phyloP scores from a whole-genome alignment of 495 filamentous ascomycete species.

The Xylaria grammica region DNA sequence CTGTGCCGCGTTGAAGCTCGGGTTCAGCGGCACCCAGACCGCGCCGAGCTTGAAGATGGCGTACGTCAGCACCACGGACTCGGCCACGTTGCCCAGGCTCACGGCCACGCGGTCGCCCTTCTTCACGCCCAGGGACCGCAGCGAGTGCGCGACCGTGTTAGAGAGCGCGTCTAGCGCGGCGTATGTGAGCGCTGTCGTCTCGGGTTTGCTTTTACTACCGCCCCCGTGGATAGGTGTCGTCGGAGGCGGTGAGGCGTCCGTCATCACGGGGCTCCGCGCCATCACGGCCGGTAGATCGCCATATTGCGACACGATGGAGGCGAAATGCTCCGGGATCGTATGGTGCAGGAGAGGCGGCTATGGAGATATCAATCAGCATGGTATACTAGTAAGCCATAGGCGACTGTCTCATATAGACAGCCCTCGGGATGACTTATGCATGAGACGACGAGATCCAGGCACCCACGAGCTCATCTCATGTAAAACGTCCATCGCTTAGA shows the following conservation, averaged over 20 bases:
- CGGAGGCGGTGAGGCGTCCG: constrained; percentile 22
- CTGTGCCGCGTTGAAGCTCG: constrained; percentile 82
- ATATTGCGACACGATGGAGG: constrained; percentile 66
- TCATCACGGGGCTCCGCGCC: constrained; percentile 42
- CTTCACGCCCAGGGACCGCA: constrained; percentile 73
- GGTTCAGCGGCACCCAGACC: constrained; percentile 90
- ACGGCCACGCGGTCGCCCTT: constrained; percentile 89
- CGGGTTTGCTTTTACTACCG: constrained; percentile 30
- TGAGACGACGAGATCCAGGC: background rate
- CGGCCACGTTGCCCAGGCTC: constrained; percentile 81
- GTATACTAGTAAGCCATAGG: too few relatives aligned
- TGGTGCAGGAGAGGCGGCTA: constrained; percentile 75
- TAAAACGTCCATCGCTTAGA: too few relatives aligned
- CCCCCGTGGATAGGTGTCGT: constrained; percentile 15
- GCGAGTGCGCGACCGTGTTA: constrained; percentile 75
- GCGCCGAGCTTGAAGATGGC: constrained; percentile 92
- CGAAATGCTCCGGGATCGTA: constrained; percentile 85
- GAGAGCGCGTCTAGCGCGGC: constrained; percentile 73
- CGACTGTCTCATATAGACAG: background rate
- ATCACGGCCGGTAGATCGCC: constrained; percentile 74
- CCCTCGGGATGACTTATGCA: background rate
- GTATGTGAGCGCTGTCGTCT: constrained; percentile 68
- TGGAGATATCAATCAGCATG: constrained; percentile 28
- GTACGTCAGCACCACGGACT: constrained; percentile 83
- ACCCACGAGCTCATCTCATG: background rate